Conservation (phyloP, 345 rosid genomes). For the Rubroshorea leprosula region DNA sequence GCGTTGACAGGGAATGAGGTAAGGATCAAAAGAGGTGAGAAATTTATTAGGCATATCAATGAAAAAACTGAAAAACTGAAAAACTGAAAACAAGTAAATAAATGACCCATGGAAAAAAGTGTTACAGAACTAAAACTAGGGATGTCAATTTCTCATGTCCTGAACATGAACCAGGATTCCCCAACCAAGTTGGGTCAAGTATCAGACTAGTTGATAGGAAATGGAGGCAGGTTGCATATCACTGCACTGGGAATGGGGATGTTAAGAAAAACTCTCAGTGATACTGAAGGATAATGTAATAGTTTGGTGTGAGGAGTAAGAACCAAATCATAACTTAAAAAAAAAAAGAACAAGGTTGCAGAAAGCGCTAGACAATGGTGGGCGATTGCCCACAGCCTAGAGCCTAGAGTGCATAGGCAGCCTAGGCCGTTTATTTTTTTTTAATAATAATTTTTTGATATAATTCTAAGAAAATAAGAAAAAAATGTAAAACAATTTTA, state of each 20-base stretch:
- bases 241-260: not conserved
- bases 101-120: not conserved
- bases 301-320: too few species aligned
- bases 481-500: too few species aligned
- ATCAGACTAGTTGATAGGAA: not conserved
- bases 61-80: slow-evolving; percentile 5
- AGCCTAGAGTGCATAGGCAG: too few species aligned
- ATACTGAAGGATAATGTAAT: too few species aligned
- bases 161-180: not conserved
- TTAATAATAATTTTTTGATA: too few species aligned
- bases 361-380: too few species aligned
- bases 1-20: not conserved
- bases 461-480: too few species aligned
- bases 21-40: not conserved
- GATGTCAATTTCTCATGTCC: too few species aligned
- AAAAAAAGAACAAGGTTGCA: too few species aligned
- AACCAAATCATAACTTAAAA: too few species aligned
- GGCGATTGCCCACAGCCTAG: too few species aligned
- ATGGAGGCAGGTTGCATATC: not conserved
- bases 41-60: not conserved
- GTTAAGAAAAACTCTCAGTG: not conserved
- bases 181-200: not conserved
- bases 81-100: not conserved
- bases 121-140: not conserved
- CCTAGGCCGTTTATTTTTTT: too few species aligned